phyloP scores from a whole-genome alignment of 2,329 filamentous ascomycete species.

The Phaeophleospora eucalypticola region DNA sequence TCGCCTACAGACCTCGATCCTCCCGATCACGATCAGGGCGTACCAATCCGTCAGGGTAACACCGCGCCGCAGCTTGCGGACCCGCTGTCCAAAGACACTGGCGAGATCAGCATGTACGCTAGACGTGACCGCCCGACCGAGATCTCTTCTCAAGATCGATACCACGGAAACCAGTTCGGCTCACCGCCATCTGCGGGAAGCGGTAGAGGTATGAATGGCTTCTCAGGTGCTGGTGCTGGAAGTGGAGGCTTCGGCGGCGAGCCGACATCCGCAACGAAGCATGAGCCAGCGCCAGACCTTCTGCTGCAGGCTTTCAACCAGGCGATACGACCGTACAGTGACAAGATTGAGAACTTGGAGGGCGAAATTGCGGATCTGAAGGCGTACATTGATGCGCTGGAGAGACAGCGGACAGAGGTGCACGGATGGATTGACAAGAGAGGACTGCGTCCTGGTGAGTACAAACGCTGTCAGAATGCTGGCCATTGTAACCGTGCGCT shows the following conservation, averaged over 20 bases:
- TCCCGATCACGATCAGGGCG: conserved; percentile 32
- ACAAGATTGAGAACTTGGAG: conserved; percentile 51
- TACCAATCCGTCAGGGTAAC: conserved; percentile 32
- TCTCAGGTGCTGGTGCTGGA: conserved; percentile 3
- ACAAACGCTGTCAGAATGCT: no score
- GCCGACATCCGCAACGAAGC: conserved; percentile 18
- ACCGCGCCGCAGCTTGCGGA: conserved; percentile 21
- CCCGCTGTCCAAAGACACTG: conserved; percentile 25
- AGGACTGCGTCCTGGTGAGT: conserved; percentile 49
- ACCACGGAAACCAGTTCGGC: conserved; percentile 8
- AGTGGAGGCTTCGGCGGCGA: conserved; percentile 21
- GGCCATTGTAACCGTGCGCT: not conserved
- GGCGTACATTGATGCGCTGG: conserved; percentile 66
- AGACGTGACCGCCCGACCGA: conserved; percentile 42
- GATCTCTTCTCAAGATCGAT: conserved; percentile 17
- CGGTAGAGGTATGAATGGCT: conserved; percentile 12
- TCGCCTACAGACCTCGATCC: conserved; percentile 28
- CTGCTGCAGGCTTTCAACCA: conserved; percentile 52
- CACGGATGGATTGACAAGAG: conserved; percentile 55
- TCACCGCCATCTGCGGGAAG: conserved; percentile 7
- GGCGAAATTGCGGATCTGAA: conserved; percentile 49
- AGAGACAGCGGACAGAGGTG: conserved; percentile 49
- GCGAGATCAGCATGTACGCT: conserved; percentile 42
- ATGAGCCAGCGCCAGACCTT: conserved; percentile 48
- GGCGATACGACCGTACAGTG: conserved; percentile 49